phyloP scores from a whole-genome alignment of 495 filamentous ascomycete genomes.

The Articulospora tetracladia region DNA sequence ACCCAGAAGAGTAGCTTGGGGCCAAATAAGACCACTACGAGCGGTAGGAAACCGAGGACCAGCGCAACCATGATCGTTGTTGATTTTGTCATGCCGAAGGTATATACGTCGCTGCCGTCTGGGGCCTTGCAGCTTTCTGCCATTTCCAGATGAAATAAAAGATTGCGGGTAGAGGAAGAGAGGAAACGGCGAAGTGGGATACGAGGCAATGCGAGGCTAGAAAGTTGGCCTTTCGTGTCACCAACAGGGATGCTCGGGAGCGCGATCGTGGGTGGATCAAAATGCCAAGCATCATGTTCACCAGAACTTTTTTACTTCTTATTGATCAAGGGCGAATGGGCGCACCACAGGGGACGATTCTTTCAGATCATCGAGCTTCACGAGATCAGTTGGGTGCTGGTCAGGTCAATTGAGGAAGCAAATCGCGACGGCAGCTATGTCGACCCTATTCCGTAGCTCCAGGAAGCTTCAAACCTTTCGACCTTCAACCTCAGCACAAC shows the following conservation, averaged over 20 bases:
- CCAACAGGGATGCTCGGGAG: neutral
- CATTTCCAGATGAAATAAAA: constrained; percentile 9
- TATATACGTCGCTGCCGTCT: constrained; percentile 11
- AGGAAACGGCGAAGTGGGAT: constrained; percentile 1
- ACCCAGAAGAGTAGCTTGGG: constrained; percentile 20
- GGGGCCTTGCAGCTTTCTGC: constrained; percentile 23
- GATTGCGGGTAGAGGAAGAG: neutral
- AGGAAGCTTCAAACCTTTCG: constrained; percentile 3
- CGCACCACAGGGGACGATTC: neutral
- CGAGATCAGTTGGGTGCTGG: neutral
- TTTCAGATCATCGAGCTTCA: too few relatives aligned
- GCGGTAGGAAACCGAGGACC: constrained; percentile 7
- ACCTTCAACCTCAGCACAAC: constrained; percentile 5
- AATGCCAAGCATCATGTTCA: neutral
- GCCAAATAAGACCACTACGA: constrained; percentile 9
- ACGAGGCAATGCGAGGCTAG: neutral
- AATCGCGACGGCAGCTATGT: constrained; percentile 6
- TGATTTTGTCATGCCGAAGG: constrained; percentile 12
- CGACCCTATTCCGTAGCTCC: constrained; percentile 2
- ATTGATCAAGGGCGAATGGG: neutral
- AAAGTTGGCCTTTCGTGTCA: neutral
- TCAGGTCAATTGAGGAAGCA: neutral
- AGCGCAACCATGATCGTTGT: constrained; percentile 1
- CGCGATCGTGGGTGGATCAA: neutral
- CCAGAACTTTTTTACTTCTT: neutral